Conservation (phyloP, 192 early-diverging fungal genomes). For the Diversispora epigaea region DNA sequence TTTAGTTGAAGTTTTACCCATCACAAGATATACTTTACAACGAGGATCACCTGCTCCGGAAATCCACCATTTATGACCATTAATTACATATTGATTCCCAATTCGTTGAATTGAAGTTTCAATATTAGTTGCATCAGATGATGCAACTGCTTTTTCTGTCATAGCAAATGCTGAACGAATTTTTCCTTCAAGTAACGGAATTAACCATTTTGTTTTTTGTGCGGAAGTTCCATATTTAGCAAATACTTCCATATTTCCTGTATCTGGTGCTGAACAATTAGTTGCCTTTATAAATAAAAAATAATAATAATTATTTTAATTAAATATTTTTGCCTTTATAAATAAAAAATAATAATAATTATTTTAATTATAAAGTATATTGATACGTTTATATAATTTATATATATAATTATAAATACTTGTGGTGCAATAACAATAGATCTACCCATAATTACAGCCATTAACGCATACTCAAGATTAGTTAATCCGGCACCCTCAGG, state of each 20-base stretch:
- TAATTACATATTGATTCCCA: conserved; percentile 67
- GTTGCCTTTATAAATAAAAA: conserved; percentile 54
- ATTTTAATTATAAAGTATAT: no score
- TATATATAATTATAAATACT: conserved; percentile 30
- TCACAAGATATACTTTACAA: conserved; percentile 85
- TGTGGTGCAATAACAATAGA: conserved; percentile 82
- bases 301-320: no score
- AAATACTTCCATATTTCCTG: conserved; percentile 99
- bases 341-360: not conserved
- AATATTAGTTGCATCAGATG: conserved; percentile 98
- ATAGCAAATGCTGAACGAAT: conserved; percentile 98
- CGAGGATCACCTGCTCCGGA: conserved; percentile 94
- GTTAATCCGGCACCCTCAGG: conserved; percentile 81
- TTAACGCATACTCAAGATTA: conserved; percentile 91
- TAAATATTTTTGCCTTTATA: conserved; percentile 59
- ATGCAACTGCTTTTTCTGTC: conserved; percentile 95
- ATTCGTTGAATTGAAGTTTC: conserved; percentile 72
- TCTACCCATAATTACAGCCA: conserved; percentile 89
- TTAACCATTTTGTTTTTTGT: conserved; percentile 80
- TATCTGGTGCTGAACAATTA: conserved; percentile 95
- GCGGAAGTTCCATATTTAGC: conserved; percentile 86
- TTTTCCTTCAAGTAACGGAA: conserved; percentile 83
- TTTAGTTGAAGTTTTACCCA: conserved; percentile 81
- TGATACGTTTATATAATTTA: not conserved
- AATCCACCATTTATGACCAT: conserved; percentile 97